phyloP scores from a whole-genome alignment of 2,329 filamentous ascomycete species.

The Ascocoryne sarcoides region DNA sequence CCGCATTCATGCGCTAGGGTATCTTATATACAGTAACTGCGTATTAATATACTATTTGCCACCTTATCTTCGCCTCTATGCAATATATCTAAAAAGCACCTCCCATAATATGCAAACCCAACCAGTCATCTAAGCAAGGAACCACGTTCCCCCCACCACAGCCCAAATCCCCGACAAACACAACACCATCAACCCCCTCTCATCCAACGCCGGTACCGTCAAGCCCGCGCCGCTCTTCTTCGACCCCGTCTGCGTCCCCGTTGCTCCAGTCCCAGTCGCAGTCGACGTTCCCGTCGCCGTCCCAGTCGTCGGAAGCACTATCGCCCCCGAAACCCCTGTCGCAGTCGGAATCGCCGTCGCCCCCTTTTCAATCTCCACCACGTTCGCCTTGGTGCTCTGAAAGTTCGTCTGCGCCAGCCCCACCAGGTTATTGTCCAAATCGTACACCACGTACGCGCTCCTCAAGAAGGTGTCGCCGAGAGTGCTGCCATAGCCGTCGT shows the following conservation, averaged over 20 bases:
- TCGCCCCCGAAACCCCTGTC: conserved; percentile 10
- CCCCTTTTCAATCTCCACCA: conserved; percentile 16
- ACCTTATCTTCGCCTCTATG: too few relatives aligned
- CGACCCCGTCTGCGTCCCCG: neutral
- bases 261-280: neutral
- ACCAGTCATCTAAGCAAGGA: neutral
- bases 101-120: too few relatives aligned
- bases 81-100: too few relatives aligned
- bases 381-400: conserved; percentile 24
- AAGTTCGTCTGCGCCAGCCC: conserved; percentile 40
- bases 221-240: neutral
- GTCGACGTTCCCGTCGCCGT: neutral
- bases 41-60: too few relatives aligned
- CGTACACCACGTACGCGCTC: conserved; percentile 46
- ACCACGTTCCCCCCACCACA: neutral
- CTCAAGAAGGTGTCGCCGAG: conserved; percentile 45
- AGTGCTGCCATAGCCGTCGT: neutral
- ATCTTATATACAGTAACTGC: too few relatives aligned
- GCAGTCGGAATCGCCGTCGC: conserved; percentile 15
- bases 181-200: neutral
- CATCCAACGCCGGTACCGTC: neutral
- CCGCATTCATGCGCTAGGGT: too few relatives aligned
- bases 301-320: neutral
- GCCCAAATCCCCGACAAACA: neutral
- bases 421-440: conserved; percentile 40